phyloP scores from a whole-genome alignment of 1,139 yeast species.

The Yamadazyma pseudoaaseri region DNA sequence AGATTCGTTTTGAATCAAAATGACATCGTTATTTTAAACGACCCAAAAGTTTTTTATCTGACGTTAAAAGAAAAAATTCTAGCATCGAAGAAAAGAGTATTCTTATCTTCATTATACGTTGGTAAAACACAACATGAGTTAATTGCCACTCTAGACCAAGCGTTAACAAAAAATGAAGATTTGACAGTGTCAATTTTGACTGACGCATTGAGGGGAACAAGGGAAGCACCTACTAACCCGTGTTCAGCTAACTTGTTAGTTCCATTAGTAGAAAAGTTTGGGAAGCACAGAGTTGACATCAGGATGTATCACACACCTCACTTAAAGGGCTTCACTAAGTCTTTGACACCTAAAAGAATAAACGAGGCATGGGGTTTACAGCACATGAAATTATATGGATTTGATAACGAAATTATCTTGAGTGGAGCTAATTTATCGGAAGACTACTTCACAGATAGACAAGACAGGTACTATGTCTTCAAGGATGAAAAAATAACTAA shows the following conservation, averaged over 20 bases:
- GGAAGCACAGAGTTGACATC: conserved; percentile 69
- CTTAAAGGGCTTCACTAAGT: conserved; percentile 63
- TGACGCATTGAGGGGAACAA: conserved; percentile 89
- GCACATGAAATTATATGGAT: conserved; percentile 96
- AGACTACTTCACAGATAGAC: conserved; percentile 95
- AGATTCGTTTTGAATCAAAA: conserved; percentile 60
- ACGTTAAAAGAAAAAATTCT: conserved; percentile 56
- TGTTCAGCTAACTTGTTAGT: conserved; percentile 79
- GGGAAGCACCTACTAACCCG: conserved; percentile 73
- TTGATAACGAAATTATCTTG: conserved; percentile 84
- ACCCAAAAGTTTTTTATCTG: conserved; percentile 70
- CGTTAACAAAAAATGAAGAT: conserved; percentile 57
- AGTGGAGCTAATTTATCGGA: conserved; percentile 90
- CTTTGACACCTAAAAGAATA: conserved; percentile 73
- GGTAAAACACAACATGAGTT: conserved; percentile 83
- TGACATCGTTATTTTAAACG: conserved; percentile 60
- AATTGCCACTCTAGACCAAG: conserved; percentile 54
- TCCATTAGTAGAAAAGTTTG: conserved; percentile 63
- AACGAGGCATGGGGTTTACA: conserved; percentile 94
- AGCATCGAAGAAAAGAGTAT: conserved; percentile 58
- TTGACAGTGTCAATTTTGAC: conserved; percentile 71
- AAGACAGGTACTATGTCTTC: conserved; percentile 85
- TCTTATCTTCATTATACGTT: conserved; percentile 80
- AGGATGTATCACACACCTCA: conserved; percentile 91
- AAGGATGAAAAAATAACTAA: conserved; percentile 56